Evolutionary conservation across 108 stramenopile species (phyloP).

Genomic region (Fragilaria radians): DNA sequence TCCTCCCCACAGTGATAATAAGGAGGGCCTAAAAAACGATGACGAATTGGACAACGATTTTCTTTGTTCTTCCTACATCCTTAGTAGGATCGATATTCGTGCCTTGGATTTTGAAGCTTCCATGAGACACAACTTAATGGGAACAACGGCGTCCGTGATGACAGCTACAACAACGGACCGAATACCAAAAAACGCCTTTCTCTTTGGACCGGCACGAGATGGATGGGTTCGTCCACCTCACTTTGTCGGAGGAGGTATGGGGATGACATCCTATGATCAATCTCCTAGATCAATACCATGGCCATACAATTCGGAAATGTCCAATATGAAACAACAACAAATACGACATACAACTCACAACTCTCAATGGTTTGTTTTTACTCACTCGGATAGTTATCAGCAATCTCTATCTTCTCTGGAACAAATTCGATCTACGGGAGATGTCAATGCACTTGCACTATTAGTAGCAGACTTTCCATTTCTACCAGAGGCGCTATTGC

Average conservation of each 20-base stretch:
- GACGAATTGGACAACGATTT: conserved; percentile 6
- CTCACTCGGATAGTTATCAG: conserved; percentile 55
- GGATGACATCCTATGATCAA: conserved; percentile 40
- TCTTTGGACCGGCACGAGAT: conserved; percentile 59
- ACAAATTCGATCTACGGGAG: conserved; percentile 33
- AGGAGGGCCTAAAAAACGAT: conserved; percentile 2
- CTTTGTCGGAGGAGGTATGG: conserved; percentile 72
- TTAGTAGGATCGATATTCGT: conserved; percentile 42
- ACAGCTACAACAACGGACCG: conserved; percentile 14
- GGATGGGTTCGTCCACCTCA: conserved; percentile 57
- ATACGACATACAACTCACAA: too few relatives aligned
- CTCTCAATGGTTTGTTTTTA: conserved; percentile 65
- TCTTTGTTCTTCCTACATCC: too few relatives aligned
- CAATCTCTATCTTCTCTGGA: conserved; percentile 30
- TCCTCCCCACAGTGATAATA: conserved; percentile 8
- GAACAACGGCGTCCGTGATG: conserved; percentile 15
- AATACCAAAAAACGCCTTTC: conserved; percentile 20
- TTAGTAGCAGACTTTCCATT: conserved; percentile 77
- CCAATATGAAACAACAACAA: conserved; percentile 4
- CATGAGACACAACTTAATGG: conserved; percentile 44
- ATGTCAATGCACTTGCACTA: conserved; percentile 66
- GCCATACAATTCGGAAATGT: conserved; percentile 39
- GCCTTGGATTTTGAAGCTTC: conserved; percentile 55
- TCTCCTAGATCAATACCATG: conserved; percentile 33
- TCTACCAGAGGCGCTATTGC: conserved; percentile 54